Base-by-base conservation (phyloP, 805 yeast genomes). In the Kodamaea leandrae region DNA sequence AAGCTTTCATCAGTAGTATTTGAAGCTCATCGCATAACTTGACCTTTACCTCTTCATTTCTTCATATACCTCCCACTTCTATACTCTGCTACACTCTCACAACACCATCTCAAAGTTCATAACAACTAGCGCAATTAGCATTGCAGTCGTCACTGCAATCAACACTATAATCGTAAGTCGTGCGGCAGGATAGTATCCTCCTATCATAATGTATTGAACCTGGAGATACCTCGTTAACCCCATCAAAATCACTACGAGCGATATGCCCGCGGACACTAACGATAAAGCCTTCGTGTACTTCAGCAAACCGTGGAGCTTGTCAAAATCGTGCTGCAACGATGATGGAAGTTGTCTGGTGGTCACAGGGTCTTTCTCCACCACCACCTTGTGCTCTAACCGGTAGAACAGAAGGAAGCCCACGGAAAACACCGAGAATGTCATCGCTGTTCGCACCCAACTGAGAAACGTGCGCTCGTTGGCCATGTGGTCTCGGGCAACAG, bases 401-500 rank as follows among this genome's bases (percentile, higher is more conserved):
- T 48, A 47, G 34, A 60, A 50, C 44, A 60, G 66, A 9, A 54
- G 37, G 23, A 57, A 49, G 2, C 51, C 57, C 13, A 63, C 43
- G 0, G 54, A 53, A 23, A 62, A 45, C 6, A 59, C 48, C 4
- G 60, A 28, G 36, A 62, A 60, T 6, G 52, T 40, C 10, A 49
- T 6, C 1, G 57, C 53, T 0, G 64, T 54, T 36, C 67, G 36
- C 14, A 57, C 39, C 66, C 66, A 63, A 3, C 61, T 51, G 6
- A 64, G 49, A 21, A 63, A 43, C 7, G 69, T 63, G 20, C 68
- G 43, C 41, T 64, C 68, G 43, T 62, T 63, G 26, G 69, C 65
- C 44, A 64, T 19, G 41, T 67, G 71, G 48, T 67, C 73, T 36
- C 71, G 49, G 3, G 73, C 73, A 5, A 60, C 63, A 14, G 66